Conservation (phyloP, 345 rosid species). For the Gossypium longicalyx region DNA sequence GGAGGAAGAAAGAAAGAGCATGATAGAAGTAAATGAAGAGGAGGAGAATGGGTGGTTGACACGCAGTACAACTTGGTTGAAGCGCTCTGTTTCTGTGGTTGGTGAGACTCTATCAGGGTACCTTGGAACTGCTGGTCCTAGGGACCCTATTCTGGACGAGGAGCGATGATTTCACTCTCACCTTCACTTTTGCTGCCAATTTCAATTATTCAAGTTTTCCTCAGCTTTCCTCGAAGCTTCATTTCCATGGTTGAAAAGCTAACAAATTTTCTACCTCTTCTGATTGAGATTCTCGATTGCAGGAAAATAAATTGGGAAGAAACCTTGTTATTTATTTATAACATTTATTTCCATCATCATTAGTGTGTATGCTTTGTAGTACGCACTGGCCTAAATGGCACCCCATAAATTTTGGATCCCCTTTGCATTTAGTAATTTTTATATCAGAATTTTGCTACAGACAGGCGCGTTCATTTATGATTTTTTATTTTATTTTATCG, state of each 20-base stretch:
- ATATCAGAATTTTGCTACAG: neutral
- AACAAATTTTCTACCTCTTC: conserved; percentile 4
- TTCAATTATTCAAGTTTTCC: neutral
- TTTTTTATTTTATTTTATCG: neutral
- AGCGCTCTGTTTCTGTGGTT: conserved; percentile 40
- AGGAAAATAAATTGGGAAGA: conserved; percentile 9
- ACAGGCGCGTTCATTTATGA: neutral
- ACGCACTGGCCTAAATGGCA: neutral
- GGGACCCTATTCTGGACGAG: conserved; percentile 70
- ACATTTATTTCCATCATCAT: neutral
- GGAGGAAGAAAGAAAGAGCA: conserved; percentile 58
- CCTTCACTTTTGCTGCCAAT: neutral
- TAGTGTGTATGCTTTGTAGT: neutral
- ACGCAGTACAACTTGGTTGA: conserved; percentile 77
- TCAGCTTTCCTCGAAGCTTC: neutral
- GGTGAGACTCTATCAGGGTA: conserved; percentile 42
- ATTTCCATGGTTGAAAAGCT: conserved; percentile 4
- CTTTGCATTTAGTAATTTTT: neutral
- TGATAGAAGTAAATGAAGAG: conserved; percentile 44
- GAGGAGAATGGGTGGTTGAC: conserved; percentile 67
- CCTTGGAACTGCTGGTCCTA: conserved; percentile 34
- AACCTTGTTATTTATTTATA: neutral
- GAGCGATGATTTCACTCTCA: conserved; percentile 31
- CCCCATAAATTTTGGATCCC: neutral
- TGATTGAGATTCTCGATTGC: neutral